These are phyloP conservation scores for Aphanomyces euteiches DNA, from an alignment of 352 stramenopile species.

Conservation along the genomic window DNA sequence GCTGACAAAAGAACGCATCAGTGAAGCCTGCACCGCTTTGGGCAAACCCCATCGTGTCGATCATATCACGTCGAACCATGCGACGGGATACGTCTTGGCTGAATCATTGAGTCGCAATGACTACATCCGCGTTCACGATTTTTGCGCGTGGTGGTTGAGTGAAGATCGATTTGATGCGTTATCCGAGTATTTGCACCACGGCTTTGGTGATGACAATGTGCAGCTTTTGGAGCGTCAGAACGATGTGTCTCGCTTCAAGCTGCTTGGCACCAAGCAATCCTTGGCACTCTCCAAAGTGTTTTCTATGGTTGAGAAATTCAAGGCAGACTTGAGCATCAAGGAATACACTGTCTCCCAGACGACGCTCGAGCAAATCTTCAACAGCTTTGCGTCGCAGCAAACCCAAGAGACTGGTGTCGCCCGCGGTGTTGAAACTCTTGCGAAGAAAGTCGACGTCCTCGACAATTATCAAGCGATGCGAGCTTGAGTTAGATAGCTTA, in stretches of 20 bases:
- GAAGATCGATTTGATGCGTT: slow-evolving; percentile 50
- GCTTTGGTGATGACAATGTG: slow-evolving; percentile 34
- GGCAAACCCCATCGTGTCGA: slow-evolving; percentile 34
- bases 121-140: slow-evolving; percentile 37
- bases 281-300: slow-evolving; percentile 35
- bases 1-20: slow-evolving; percentile 17
- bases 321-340: too few relatives aligned
- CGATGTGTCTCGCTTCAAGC: slow-evolving; percentile 60
- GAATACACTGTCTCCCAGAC: too few relatives aligned
- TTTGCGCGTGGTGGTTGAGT: slow-evolving; percentile 60
- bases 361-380: too few relatives aligned
- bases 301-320: too few relatives aligned
- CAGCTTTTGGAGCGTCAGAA: slow-evolving; percentile 41
- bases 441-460: not conserved
- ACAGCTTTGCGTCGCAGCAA: too few relatives aligned
- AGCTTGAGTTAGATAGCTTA: not conserved
- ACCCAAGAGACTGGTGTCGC: too few relatives aligned
- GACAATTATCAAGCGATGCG: slow-evolving; percentile 6
- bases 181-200: slow-evolving; percentile 33
- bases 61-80: slow-evolving; percentile 36
- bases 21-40: slow-evolving; percentile 33
- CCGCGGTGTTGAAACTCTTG: too few relatives aligned
- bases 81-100: slow-evolving; percentile 34
- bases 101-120: slow-evolving; percentile 33
- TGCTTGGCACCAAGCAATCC: slow-evolving; percentile 35